Percentiles rank a stretch among this genome's conserved stretches.
phyloP scores from a whole-genome alignment of 2,329 filamentous ascomycete genomes.

The Colletotrichum sp. region DNA sequence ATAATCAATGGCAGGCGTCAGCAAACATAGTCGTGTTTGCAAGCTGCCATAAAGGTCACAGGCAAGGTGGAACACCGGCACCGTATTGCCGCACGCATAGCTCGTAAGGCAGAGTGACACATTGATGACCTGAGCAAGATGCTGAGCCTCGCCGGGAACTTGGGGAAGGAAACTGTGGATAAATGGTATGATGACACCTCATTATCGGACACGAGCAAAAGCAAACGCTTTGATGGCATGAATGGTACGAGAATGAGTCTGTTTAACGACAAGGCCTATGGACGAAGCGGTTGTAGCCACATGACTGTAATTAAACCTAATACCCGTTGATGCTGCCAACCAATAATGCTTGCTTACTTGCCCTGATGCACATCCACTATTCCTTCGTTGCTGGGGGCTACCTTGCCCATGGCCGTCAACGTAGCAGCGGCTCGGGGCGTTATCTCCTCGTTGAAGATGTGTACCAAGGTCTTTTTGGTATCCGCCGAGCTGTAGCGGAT shows the following conservation, averaged over 20 bases:
- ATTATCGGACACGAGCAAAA: not conserved
- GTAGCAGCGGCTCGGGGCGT: not conserved
- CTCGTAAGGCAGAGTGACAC: no score
- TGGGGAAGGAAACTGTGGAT: no score
- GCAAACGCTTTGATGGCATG: not conserved
- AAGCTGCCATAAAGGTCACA: no score
- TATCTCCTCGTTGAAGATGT: not conserved
- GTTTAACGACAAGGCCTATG: not conserved
- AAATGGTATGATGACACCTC: no score
- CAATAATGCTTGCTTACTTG: not conserved
- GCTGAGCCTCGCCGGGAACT: rapidly evolving
- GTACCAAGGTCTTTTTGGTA: not conserved
- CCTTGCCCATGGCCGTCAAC: not conserved
- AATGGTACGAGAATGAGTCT: not conserved
- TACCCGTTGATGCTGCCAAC: not conserved
- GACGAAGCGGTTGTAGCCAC: not conserved
- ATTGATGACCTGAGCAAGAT: no score
- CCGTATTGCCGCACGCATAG: no score
- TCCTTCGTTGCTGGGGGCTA: not conserved
- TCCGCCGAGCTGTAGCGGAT: not conserved
- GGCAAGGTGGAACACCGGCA: no score
- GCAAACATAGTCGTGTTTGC: no score
- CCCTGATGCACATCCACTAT: not conserved
- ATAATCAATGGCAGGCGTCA: no score
- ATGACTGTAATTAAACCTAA: not conserved